These are phyloP conservation scores for Colletotrichum sp. DNA, from an alignment of 2,329 filamentous ascomycete genomes.

Conservation along the genomic window DNA sequence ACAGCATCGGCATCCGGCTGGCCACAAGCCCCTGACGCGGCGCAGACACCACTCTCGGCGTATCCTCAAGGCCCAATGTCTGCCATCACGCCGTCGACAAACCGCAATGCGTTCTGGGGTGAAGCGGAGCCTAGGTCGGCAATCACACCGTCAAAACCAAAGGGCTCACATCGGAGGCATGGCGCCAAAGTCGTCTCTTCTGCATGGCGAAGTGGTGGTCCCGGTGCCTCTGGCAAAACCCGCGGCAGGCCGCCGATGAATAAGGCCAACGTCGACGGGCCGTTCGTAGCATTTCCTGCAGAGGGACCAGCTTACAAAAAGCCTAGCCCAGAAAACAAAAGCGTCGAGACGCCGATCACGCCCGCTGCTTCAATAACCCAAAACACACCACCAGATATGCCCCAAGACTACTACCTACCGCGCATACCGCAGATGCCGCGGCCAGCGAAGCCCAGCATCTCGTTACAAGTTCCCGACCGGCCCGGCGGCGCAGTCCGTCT, in stretches of 20 bases:
- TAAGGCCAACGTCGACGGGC: constrained; percentile 61
- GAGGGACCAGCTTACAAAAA: constrained; percentile 58
- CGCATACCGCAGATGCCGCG: constrained; percentile 18
- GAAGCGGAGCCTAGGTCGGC: constrained; percentile 75
- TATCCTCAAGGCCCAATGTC: constrained; percentile 70
- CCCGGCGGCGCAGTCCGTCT: constrained; percentile 65
- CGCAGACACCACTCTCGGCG: constrained; percentile 68
- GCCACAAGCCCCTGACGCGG: constrained; percentile 52
- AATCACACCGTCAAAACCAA: constrained; percentile 68
- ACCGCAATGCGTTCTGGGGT: constrained; percentile 54
- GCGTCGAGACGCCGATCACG: constrained; percentile 31
- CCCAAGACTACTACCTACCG: background rate
- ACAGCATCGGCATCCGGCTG: constrained; percentile 42
- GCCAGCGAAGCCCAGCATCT: constrained; percentile 41
- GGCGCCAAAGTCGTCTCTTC: constrained; percentile 88
- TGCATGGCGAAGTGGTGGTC: constrained; percentile 77
- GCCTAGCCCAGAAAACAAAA: constrained; percentile 37
- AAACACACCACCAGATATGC: background rate
- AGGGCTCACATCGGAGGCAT: constrained; percentile 65
- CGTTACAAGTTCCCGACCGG: constrained; percentile 53
- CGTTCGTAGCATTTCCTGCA: constrained; percentile 71
- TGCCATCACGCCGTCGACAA: constrained; percentile 72
- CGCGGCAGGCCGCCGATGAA: constrained; percentile 82
- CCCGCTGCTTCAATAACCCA: background rate
- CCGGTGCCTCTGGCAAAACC: constrained; percentile 67